Evolutionary conservation across 352 stramenopile species (phyloP), one percentile per base, ranked within the genome.

Genomic region (Phytophthora lateralis): DNA sequence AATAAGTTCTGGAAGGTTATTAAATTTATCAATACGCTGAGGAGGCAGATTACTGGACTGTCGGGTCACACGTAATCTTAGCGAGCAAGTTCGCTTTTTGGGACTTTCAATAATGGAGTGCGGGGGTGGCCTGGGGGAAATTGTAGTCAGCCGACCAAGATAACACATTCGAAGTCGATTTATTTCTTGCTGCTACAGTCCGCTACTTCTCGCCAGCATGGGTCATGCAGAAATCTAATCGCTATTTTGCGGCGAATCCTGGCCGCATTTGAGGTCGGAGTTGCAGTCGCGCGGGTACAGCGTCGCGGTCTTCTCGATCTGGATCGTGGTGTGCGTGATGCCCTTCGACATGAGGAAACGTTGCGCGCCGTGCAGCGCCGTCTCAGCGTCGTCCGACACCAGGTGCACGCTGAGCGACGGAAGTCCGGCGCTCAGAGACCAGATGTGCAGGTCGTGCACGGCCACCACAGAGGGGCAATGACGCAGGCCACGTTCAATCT

Each of bases 381-480:
- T 73, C 53, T 93, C 83, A 4, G 78, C 69, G 32, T 92, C 73
- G 27, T 84, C 73, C 32, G 76, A 90, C 26, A 91, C 64, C 47
- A 98, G 71, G 72, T 99, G 97, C 20, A 98, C 96, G 53, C 89
- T 98, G 24, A 99, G 76, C 18, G 89, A 90, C 10, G 82, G 80
- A 29, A 93, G 63, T 0, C 95, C 95, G 9, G 97, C 85, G 24
- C 89, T 98, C 47, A 99, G 91, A 50, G 78, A 97, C 97, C 97
- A 99, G 56, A 99, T 98, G 80, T 99, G 97, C 56, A 99, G 76
- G 73, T 99, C 95, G 77, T 99, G 97, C 12, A 98, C 91, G 54
- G 98, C 85, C 8, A 82, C 64, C 4, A 99, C 95, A 2, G 90
- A 87, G 17, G 75, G 50, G 51, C 98, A 88, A 26, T 43, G 56